A percentile compares a stretch with the other conserved stretches of the same genome.
Conservation (phyloP, 2,329 filamentous ascomycete genomes). For the Escovopsis sp. region DNA sequence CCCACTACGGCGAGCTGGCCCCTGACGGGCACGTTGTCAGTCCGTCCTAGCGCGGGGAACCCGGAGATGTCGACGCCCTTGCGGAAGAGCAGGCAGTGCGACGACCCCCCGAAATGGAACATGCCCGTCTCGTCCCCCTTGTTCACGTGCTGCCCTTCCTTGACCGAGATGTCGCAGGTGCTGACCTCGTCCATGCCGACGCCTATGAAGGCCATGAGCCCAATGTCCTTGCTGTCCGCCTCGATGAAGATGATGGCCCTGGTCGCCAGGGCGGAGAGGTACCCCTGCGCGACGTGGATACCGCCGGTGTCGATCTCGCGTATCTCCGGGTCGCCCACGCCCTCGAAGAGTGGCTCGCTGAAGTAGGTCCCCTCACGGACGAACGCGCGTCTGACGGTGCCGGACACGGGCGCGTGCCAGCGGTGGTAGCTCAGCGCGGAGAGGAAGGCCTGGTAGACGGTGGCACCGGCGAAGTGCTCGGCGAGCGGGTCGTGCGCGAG, state of each 20-base stretch:
- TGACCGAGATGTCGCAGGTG: conserved; percentile 56
- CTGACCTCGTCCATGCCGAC: conserved; percentile 68
- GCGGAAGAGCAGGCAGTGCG: conserved; percentile 53
- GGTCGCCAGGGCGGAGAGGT: conserved; percentile 52
- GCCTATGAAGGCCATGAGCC: conserved; percentile 54
- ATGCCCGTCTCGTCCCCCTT: conserved; percentile 63
- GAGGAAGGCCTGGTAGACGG: conserved; percentile 57
- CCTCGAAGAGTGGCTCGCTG: conserved; percentile 36
- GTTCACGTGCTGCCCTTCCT: conserved; percentile 46
- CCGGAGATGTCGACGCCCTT: conserved; percentile 34
- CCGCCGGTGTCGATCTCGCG: conserved; percentile 26
- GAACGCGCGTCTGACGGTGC: conserved; percentile 41
- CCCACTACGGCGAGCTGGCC: conserved; percentile 21
- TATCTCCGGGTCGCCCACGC: conserved; percentile 12
- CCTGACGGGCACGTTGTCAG: conserved; percentile 25
- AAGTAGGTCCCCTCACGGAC: conserved; percentile 54
- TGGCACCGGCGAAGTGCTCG: conserved; percentile 43
- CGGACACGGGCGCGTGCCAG: conserved; percentile 56
- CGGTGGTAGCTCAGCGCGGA: conserved; percentile 54
- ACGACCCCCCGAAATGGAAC: conserved; percentile 69
- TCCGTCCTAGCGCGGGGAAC: conserved; percentile 20
- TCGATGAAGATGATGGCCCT: conserved; percentile 56
- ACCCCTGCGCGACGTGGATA: conserved; percentile 43
- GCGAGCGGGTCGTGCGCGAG: conserved; percentile 39
- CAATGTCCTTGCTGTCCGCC: conserved; percentile 51